Evolutionary conservation across 1,284 basidiomycete genomes (phyloP), one percentile per base, ranked within the genome.

Genomic region (Stereum hirsutum): DNA sequence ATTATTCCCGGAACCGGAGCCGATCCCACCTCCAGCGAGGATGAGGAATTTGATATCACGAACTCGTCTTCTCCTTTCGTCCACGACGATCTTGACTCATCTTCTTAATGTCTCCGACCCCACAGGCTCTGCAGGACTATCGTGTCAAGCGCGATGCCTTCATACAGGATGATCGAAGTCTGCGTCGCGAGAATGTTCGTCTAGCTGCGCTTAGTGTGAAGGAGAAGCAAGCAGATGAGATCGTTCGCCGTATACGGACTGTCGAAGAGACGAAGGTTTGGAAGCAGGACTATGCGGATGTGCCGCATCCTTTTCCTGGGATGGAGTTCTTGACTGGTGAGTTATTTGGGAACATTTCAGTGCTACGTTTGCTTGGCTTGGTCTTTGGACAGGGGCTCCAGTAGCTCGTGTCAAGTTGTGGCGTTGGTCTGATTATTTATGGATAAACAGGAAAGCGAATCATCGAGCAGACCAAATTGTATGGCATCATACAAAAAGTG

Each of bases 271-370:
- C 58, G 17, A 64, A 69, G 1, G 64, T 85, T 24, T 86, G 82
- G 83, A 66, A 53, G 26, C 59, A 62, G 33, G 69, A 76, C 10
- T 65, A 76, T 50, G 64, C 69, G n/a, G 63, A 63, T 12, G 61
- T 78, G 31, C 70, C 68, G 1, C 74, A 82, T 54, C 67, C 76
- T 1, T 85, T 83, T 51, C 81, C 81, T 30, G 83, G 84, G 25
- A 86, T 85, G 82, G 81, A 77, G 50, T 87, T 85, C 52, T 60
- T 85, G 49, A 84, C 78, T 41, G 79, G 81, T 63, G 44, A 40
- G 15, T 12, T n/a, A n/a, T n/a, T n/a, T n/a, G n/a, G n/a, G n/a
- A n/a, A n/a, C n/a, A n/a, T n/a, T n/a, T n/a, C 14, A 6, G 15
- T 25, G 1, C 68, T 76, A 1, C 82, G 79, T 49, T 39, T 8